Evolutionary conservation across 345 rosid species (phyloP).

Genomic region (Lenwebbia sp.): DNA sequence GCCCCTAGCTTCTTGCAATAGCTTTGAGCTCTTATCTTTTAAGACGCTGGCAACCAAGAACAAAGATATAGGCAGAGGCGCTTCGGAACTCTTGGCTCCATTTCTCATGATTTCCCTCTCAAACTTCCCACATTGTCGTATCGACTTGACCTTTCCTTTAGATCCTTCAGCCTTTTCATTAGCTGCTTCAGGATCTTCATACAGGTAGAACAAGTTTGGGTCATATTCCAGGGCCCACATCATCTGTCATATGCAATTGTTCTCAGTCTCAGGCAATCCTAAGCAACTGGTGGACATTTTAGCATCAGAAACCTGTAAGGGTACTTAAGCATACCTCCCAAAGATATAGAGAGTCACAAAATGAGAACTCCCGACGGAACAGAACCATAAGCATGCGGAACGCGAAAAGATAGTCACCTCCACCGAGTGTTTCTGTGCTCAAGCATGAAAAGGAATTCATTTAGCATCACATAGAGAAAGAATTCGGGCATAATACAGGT

Average conservation of each 20-base stretch:
- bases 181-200: constrained; percentile 52
- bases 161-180: constrained; percentile 40
- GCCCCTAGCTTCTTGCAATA: constrained; percentile 76
- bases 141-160: constrained; percentile 48
- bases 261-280: neutral
- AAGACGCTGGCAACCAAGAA: constrained; percentile 95
- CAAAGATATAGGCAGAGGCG: constrained; percentile 79
- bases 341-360: constrained; percentile 85
- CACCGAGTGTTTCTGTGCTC: constrained; percentile 70
- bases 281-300: neutral
- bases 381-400: constrained; percentile 94
- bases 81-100: constrained; percentile 35
- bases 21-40: constrained; percentile 84
- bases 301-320: neutral
- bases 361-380: constrained; percentile 92
- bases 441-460: neutral
- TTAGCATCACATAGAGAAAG: neutral
- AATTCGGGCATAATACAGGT: neutral
- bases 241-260: constrained; percentile 45
- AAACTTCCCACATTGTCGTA: constrained; percentile 66
- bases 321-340: constrained; percentile 71
- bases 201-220: constrained; percentile 55
- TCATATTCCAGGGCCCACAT: constrained; percentile 99
- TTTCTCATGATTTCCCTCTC: constrained; percentile 82
- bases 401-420: constrained; percentile 94